Conservation (phyloP, 345 rosid species). For the Gossypium ekmanianum region DNA sequence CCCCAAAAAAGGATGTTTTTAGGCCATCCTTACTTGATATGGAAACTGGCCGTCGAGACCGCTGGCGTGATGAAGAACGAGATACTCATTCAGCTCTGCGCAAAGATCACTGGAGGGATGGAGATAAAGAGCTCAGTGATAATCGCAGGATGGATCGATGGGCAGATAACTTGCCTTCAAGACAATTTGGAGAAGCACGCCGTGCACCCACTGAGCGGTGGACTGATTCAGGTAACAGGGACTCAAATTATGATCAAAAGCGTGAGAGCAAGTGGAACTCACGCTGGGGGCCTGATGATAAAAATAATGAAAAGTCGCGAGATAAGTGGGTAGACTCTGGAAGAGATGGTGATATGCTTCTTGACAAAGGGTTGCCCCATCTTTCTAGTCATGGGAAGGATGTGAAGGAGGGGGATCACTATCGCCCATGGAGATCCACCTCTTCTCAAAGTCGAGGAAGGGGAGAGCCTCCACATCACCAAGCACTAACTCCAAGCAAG, state of each 20-base stretch:
- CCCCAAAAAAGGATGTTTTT: constrained; percentile 71
- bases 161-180: constrained; percentile 62
- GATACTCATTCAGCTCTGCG: constrained; percentile 60
- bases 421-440: neutral
- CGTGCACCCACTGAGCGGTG: constrained; percentile 46
- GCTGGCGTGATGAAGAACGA: constrained; percentile 98
- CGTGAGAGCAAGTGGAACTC: constrained; percentile 98
- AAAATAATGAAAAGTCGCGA: constrained; percentile 48
- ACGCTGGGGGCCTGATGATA: constrained; percentile 93
- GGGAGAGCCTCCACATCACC: neutral
- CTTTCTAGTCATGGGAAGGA: neutral
- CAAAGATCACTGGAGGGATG: constrained; percentile 85
- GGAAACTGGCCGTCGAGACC: constrained; percentile 71
- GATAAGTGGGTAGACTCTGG: constrained; percentile 42
- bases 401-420: neutral
- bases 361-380: constrained; percentile 4
- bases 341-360: constrained; percentile 52
- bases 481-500: neutral
- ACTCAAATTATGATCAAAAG: constrained; percentile 64
- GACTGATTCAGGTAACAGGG: constrained; percentile 75
- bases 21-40: constrained; percentile 78
- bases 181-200: neutral
- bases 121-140: constrained; percentile 71
- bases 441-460: neutral
- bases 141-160: constrained; percentile 63